phyloP scores from a whole-genome alignment of 805 yeast genomes.

The Metschnikowia hibisci region DNA sequence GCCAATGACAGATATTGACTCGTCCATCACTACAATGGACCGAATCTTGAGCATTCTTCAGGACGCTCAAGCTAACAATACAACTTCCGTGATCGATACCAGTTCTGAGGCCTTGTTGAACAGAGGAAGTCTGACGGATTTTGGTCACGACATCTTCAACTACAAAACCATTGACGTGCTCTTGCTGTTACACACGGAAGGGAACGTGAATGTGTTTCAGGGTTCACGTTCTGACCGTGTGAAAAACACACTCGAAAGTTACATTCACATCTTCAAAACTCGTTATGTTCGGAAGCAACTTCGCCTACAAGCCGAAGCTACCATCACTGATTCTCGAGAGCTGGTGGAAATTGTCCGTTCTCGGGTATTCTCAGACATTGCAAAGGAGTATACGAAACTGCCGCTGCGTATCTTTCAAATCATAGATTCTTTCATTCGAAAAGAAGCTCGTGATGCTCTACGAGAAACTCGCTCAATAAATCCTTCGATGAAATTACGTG shows the following conservation, averaged over 20 bases:
- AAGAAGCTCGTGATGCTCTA: slow-evolving; percentile 1
- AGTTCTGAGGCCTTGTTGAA: neutral
- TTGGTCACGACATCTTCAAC: slow-evolving; percentile 12
- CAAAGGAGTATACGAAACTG: neutral
- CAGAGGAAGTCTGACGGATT: neutral
- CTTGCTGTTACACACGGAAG: slow-evolving; percentile 5
- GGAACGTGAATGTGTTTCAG: slow-evolving; percentile 7
- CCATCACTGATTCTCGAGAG: neutral
- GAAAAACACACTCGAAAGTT: slow-evolving; percentile 6
- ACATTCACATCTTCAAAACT: slow-evolving; percentile 8
- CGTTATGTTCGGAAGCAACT: slow-evolving; percentile 2
- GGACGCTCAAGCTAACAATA: slow-evolving; percentile 10
- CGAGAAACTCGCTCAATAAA: neutral
- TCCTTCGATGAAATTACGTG: neutral
- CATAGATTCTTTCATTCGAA: slow-evolving; percentile 1
- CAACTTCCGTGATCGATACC: slow-evolving; percentile 5
- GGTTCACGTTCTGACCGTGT: slow-evolving; percentile 8
- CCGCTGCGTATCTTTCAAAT: neutral
- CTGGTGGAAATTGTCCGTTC: neutral
- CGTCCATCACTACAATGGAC: slow-evolving; percentile 17
- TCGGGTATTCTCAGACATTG: neutral
- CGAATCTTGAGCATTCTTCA: slow-evolving; percentile 14
- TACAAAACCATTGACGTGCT: slow-evolving; percentile 9
- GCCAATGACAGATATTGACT: slow-evolving; percentile 7
- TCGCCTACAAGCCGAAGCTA: neutral